Percentiles rank a stretch among this genome's conserved stretches.
These are phyloP conservation scores for Trichoderma reesei DNA, from an alignment of 495 filamentous ascomycete species.

Conservation along the genomic window DNA sequence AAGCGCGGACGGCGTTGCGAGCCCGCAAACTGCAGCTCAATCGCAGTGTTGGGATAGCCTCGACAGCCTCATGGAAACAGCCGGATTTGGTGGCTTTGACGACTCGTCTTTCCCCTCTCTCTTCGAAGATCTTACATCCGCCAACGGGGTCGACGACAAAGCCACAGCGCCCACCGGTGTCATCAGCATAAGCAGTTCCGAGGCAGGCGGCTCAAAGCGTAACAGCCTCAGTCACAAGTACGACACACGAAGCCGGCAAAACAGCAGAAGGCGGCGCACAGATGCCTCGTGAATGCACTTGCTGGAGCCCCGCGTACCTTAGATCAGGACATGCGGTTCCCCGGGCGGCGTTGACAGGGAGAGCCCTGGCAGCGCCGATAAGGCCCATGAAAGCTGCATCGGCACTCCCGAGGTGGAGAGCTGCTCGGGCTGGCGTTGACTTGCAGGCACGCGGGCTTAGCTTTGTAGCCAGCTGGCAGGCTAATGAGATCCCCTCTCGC, in stretches of 20 bases:
- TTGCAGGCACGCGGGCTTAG: background rate
- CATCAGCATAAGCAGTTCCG: background rate
- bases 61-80: background rate
- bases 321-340: conserved; percentile 16
- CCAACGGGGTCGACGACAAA: background rate
- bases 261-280: background rate
- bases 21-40: background rate
- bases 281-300: conserved; percentile 11
- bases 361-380: background rate
- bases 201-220: background rate
- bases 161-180: background rate
- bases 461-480: background rate
- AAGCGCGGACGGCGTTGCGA: background rate
- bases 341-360: background rate
- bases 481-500: background rate
- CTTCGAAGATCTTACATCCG: background rate
- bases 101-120: too few species aligned
- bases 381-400: conserved; percentile 3
- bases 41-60: background rate
- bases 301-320: conserved; percentile 12
- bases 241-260: background rate
- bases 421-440: background rate
- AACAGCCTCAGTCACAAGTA: background rate
- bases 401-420: conserved; percentile 9
- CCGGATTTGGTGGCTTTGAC: background rate